phyloP scores from a whole-genome alignment of 2,329 filamentous ascomycete genomes.

The Aspergillus oerlinghausenensis region DNA sequence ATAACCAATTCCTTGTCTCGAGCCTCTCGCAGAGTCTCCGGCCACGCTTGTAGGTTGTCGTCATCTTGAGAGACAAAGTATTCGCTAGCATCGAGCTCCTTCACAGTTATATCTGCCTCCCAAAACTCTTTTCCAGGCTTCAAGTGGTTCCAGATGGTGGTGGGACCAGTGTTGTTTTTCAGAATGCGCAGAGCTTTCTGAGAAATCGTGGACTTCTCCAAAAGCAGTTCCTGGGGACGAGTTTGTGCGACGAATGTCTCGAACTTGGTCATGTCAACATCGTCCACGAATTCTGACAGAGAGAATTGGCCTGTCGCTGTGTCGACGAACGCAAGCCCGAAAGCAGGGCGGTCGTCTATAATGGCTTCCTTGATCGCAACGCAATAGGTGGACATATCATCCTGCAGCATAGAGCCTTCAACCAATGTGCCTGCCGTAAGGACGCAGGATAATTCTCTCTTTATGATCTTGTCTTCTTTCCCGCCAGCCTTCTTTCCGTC shows the following conservation, averaged over 20 bases:
- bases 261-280: constrained; percentile 90
- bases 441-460: constrained; percentile 82
- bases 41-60: constrained; percentile 67
- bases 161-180: constrained; percentile 91
- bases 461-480: constrained; percentile 90
- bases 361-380: constrained; percentile 83
- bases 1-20: constrained; percentile 77
- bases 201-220: constrained; percentile 83
- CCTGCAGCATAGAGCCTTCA: constrained; percentile 93
- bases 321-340: constrained; percentile 91
- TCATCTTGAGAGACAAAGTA: constrained; percentile 67
- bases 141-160: constrained; percentile 90
- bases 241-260: constrained; percentile 95
- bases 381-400: constrained; percentile 96
- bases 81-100: constrained; percentile 71
- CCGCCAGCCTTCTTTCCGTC: constrained; percentile 49
- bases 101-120: constrained; percentile 74
- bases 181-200: constrained; percentile 87
- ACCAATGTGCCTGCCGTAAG: constrained; percentile 90
- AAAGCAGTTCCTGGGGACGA: constrained; percentile 76
- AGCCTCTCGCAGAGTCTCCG: constrained; percentile 64
- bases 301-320: constrained; percentile 94
- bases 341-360: constrained; percentile 69
- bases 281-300: constrained; percentile 86
- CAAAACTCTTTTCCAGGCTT: constrained; percentile 88